Percentiles rank a stretch among this genome's conserved stretches.
Evolutionary conservation across 441 rosid genomes (phyloP).

Genomic region (Croton laevigatus): DNA sequence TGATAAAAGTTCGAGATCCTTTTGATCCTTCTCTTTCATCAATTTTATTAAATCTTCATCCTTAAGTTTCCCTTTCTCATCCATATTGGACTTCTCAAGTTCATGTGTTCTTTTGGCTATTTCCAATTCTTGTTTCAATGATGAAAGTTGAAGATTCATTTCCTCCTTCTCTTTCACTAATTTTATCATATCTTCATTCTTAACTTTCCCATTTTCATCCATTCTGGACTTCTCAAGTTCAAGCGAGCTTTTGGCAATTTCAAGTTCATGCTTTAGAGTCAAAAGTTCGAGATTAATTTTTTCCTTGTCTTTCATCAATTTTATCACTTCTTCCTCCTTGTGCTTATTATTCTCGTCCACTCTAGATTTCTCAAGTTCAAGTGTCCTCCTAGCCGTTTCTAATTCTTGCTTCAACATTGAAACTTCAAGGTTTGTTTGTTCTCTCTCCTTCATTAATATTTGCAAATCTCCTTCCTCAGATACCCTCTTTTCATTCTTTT

Average conservation of each 20-base stretch:
- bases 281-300: conserved; percentile 7
- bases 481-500: not conserved
- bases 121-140: conserved; percentile 6
- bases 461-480: not conserved
- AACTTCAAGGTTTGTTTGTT: not conserved
- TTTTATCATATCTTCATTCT: not conserved
- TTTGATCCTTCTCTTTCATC: conserved; percentile 24
- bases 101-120: not conserved
- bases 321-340: conserved; percentile 11
- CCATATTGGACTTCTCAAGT: conserved; percentile 44
- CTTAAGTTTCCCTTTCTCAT: conserved; percentile 45
- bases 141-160: not conserved
- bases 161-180: conserved; percentile 17
- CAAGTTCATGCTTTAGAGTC: conserved; percentile 3
- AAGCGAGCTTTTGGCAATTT: not conserved
- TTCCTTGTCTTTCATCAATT: conserved; percentile 25
- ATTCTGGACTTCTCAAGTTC: conserved; percentile 10
- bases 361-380: conserved; percentile 18
- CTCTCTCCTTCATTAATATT: not conserved
- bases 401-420: conserved; percentile 1
- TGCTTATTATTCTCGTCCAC: conserved; percentile 4
- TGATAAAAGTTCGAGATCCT: conserved; percentile 30
- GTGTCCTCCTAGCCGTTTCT: not conserved
- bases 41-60: conserved; percentile 36
- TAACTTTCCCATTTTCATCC: conserved; percentile 1